Percentiles rank a stretch among this genome's conserved stretches.
These are phyloP conservation scores for Pholiota microspora DNA, from an alignment of 768 basidiomycete species.

Conservation along the genomic window DNA sequence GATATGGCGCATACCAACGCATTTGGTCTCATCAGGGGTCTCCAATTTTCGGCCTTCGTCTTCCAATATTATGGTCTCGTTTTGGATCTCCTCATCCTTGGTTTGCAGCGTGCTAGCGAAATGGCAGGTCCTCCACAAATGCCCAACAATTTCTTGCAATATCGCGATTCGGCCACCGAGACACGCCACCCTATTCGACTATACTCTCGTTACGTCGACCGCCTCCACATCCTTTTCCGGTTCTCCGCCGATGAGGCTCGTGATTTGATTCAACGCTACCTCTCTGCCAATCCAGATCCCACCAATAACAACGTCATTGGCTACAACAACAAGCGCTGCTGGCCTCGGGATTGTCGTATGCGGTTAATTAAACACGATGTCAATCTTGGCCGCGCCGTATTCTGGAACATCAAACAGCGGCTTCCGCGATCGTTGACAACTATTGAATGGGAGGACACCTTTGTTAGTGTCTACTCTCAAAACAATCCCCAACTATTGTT, in stretches of 20 bases:
- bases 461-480: slow-evolving; percentile 95
- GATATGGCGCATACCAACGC: slow-evolving; percentile 99
- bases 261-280: slow-evolving; percentile 96
- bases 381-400: slow-evolving; percentile 95
- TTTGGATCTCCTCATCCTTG: slow-evolving; percentile 92
- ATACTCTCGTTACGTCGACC: slow-evolving; percentile 96
- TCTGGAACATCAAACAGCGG: slow-evolving; percentile 99
- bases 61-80: slow-evolving; percentile 99
- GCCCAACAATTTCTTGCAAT: slow-evolving; percentile 99
- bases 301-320: slow-evolving; percentile 99
- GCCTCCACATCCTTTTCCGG: slow-evolving; percentile 93
- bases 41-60: slow-evolving; percentile 98
- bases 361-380: slow-evolving; percentile 99
- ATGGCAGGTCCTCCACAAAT: slow-evolving; percentile 98
- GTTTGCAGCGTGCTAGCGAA: slow-evolving; percentile 96
- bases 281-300: slow-evolving; percentile 96
- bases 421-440: slow-evolving; percentile 94
- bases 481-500: slow-evolving; percentile 97
- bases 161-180: slow-evolving; percentile 92
- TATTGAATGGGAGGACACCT: slow-evolving; percentile 99
- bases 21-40: slow-evolving; percentile 93
- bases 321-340: slow-evolving; percentile 99
- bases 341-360: slow-evolving; percentile 99
- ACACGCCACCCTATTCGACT: slow-evolving; percentile 97
- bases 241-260: slow-evolving; percentile 97